Evolutionary conservation across 306 rosid species (phyloP).

Genomic region (Cucurbita ficifolia): DNA sequence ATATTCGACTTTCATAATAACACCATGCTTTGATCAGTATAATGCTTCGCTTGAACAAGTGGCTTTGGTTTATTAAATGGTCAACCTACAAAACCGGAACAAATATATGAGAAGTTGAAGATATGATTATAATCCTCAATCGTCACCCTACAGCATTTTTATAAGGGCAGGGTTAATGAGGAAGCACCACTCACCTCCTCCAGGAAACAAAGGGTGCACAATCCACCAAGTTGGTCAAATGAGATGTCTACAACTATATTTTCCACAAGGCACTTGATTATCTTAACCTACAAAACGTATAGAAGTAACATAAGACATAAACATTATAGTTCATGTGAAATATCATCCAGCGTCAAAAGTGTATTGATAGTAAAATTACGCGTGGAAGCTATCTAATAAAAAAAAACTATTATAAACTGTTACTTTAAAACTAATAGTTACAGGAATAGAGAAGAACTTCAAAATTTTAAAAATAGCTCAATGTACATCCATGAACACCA

Average conservation of each 20-base stretch:
- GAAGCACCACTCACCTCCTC: conserved; percentile 59
- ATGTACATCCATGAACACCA: neutral
- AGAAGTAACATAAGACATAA: neutral
- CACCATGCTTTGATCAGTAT: conserved; percentile 99
- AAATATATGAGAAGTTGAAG: neutral
- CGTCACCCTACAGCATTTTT: neutral
- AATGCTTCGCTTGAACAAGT: conserved; percentile 96
- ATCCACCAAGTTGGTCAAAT: conserved; percentile 91
- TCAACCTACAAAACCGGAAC: conserved; percentile 53
- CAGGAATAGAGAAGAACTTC: neutral
- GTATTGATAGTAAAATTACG: neutral
- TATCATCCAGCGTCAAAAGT: neutral
- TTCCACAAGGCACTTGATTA: conserved; percentile 94
- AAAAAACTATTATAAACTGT: neutral
- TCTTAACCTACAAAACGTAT: conserved; percentile 57
- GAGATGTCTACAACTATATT: conserved; percentile 98
- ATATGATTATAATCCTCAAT: neutral
- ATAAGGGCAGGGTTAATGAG: neutral
- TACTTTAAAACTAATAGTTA: neutral
- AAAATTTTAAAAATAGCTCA: neutral
- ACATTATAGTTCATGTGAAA: neutral
- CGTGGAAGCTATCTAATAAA: neutral
- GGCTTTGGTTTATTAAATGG: conserved; percentile 66
- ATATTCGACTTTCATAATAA: conserved; percentile 92
- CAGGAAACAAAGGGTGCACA: conserved; percentile 97